Conservation (phyloP, 2,329 filamentous ascomycete genomes). For the Trichoderma sp. region DNA sequence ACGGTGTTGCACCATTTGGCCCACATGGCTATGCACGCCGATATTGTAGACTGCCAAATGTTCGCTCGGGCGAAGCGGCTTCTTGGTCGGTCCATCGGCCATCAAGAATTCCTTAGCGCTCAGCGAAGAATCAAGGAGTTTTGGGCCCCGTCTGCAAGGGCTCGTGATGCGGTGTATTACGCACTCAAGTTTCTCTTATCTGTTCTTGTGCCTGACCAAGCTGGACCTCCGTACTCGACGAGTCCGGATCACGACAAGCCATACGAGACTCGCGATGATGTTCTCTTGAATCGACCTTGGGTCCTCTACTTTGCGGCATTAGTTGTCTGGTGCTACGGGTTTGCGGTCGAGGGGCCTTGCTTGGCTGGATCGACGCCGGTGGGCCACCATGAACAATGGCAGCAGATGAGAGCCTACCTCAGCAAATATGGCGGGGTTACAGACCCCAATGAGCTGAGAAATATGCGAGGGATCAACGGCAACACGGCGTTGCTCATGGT, state of each 20-base stretch:
- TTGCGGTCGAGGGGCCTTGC: constrained; percentile 80
- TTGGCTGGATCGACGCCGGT: constrained; percentile 52
- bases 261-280: constrained; percentile 86
- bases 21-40: constrained; percentile 97
- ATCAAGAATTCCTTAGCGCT: constrained; percentile 76
- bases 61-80: constrained; percentile 86
- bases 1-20: constrained; percentile 91
- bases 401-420: constrained; percentile 80
- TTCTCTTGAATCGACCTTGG: constrained; percentile 89
- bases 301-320: constrained; percentile 90
- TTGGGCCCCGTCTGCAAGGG: constrained; percentile 87
- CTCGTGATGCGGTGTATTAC: constrained; percentile 89
- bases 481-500: constrained; percentile 81
- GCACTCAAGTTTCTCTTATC: constrained; percentile 84
- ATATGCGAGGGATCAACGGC: constrained; percentile 73
- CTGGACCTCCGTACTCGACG: constrained; percentile 39
- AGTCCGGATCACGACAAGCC: constrained; percentile 47
- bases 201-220: constrained; percentile 66
- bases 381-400: constrained; percentile 65
- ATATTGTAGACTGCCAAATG: constrained; percentile 96
- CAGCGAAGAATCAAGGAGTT: constrained; percentile 80
- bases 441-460: constrained; percentile 75
- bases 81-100: constrained; percentile 80
- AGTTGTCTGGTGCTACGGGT: constrained; percentile 95
- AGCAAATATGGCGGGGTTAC: constrained; percentile 68